Conservation (phyloP, 2,329 filamentous ascomycete species). For the Xylaria sp. region DNA sequence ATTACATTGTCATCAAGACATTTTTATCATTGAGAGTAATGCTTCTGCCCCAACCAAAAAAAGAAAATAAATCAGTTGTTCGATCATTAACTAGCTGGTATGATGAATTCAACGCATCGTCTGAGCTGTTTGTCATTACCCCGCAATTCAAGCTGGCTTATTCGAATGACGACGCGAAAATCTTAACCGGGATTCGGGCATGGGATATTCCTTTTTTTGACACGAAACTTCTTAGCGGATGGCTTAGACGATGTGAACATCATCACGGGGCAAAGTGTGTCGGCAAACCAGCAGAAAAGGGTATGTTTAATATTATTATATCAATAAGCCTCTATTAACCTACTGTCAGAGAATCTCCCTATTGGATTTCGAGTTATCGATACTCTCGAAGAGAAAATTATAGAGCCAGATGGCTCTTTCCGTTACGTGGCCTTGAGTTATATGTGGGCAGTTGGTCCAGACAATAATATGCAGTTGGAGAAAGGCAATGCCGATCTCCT, state of each 20-base stretch:
- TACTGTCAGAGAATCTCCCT: background rate
- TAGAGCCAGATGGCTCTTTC: background rate
- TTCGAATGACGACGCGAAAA: background rate
- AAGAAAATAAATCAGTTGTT: background rate
- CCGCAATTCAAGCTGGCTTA: conserved; percentile 1
- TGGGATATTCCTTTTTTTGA: conserved; percentile 3
- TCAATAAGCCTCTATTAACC: background rate
- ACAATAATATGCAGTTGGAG: conserved; percentile 1
- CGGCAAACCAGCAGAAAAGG: background rate
- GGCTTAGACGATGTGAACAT: background rate
- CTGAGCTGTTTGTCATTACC: background rate
- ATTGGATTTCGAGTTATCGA: background rate
- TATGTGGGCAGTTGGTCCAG: conserved; percentile 3
- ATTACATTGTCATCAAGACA: background rate
- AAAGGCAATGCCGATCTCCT: background rate
- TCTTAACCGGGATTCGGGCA: background rate
- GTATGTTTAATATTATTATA: background rate
- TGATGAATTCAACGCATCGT: background rate
- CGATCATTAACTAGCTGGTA: background rate
- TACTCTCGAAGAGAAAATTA: background rate
- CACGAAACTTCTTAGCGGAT: background rate
- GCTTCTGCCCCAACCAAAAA: background rate
- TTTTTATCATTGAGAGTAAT: background rate
- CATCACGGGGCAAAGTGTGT: background rate
- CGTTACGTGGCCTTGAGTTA: conserved; percentile 6